Evolutionary conservation across 2,329 filamentous ascomycete species (phyloP).

Genomic region (Tolypocladium cylindrosporum): DNA sequence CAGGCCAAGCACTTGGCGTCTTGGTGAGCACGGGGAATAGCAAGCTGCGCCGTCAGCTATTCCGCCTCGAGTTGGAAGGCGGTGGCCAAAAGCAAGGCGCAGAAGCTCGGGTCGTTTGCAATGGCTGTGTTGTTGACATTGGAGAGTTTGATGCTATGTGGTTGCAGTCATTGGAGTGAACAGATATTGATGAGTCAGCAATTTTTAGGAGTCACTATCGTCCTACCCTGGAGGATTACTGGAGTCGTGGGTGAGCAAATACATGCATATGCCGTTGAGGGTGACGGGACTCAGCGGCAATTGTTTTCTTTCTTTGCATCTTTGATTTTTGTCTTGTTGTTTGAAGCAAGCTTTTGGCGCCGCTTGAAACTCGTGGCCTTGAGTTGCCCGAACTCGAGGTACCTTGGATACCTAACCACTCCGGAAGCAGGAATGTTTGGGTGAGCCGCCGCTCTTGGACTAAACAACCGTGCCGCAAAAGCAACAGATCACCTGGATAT

Average conservation of each 20-base stretch:
- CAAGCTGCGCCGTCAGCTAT: not conserved
- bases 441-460: not conserved
- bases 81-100: not conserved
- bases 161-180: not conserved
- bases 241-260: not conserved
- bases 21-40: not conserved
- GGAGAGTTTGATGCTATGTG: not conserved
- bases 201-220: not conserved
- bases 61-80: too few species aligned
- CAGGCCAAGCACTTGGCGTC: not conserved
- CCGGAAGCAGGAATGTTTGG: too few species aligned
- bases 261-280: not conserved
- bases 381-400: too few species aligned
- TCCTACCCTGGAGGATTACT: not conserved
- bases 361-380: not conserved
- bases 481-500: not conserved
- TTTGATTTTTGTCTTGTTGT: too few species aligned
- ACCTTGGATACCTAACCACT: too few species aligned
- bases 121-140: not conserved
- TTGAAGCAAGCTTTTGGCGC: not conserved
- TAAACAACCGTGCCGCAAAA: not conserved
- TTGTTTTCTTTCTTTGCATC: not conserved
- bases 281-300: not conserved
- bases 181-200: slow-evolving; percentile 8
- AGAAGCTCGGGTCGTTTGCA: not conserved